A percentile compares a stretch with the other conserved stretches of the same genome.
Conservation (phyloP, 352 stramenopile species). For the Phytophthora kernoviae region DNA sequence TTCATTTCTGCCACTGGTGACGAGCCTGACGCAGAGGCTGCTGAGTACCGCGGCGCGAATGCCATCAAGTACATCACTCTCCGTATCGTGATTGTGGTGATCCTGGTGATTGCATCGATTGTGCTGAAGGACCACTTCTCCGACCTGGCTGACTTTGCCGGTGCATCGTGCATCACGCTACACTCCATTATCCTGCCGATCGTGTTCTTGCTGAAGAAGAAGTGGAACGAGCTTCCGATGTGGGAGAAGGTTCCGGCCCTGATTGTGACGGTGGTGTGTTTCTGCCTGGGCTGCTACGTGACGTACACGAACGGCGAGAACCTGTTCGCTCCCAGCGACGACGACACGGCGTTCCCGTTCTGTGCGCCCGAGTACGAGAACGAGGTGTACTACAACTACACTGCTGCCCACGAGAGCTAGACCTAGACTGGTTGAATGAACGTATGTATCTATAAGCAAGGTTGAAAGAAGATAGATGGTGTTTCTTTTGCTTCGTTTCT, state of each 20-base stretch:
- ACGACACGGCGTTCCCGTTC: conserved; percentile 23
- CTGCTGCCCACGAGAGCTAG: not conserved
- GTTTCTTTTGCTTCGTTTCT: no score
- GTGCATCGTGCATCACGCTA: conserved; percentile 32
- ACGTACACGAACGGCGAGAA: conserved; percentile 36
- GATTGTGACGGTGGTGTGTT: conserved; percentile 26
- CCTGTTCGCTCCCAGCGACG: conserved; percentile 26
- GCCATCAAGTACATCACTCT: conserved; percentile 35
- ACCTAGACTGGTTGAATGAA: not conserved
- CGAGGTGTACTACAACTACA: conserved; percentile 30
- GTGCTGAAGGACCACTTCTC: conserved; percentile 23
- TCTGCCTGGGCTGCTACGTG: conserved; percentile 37
- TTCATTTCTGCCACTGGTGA: conserved; percentile 32
- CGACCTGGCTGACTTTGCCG: conserved; percentile 33
- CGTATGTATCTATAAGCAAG: no score
- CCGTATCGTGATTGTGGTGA: conserved; percentile 33
- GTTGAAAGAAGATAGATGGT: no score
- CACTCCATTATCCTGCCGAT: conserved; percentile 40
- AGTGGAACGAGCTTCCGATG: conserved; percentile 7
- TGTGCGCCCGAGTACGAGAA: conserved; percentile 27
- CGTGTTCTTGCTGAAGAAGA: conserved; percentile 29
- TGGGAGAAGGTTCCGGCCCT: conserved; percentile 31
- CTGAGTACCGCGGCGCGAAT: conserved; percentile 33
- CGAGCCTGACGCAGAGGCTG: conserved; percentile 20
- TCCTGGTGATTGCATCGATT: conserved; percentile 17